These are phyloP conservation scores for Pythium volutum DNA, from an alignment of 352 stramenopile genomes.

Conservation along the genomic window DNA sequence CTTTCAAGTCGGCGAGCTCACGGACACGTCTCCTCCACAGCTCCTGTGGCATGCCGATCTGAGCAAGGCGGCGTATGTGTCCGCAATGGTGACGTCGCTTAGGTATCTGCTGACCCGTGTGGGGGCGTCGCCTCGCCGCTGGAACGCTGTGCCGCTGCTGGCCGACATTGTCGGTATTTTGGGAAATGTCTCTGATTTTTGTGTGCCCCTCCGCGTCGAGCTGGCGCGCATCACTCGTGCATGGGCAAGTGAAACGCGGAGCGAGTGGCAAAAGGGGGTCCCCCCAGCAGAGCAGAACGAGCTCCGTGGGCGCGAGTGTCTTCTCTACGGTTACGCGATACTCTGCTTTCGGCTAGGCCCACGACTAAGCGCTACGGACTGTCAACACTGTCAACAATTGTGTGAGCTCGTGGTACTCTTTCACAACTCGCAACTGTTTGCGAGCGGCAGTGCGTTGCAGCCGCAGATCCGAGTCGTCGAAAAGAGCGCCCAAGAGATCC, in stretches of 20 bases:
- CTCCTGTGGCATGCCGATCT: slow-evolving; percentile 11
- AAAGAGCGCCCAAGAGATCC: neutral
- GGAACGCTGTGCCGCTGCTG: slow-evolving; percentile 11
- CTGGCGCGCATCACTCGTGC: neutral
- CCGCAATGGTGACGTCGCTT: neutral
- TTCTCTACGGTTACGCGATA: slow-evolving; percentile 11
- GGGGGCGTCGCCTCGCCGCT: slow-evolving; percentile 14
- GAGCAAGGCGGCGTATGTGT: neutral
- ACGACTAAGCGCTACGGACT: neutral
- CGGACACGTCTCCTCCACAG: neutral
- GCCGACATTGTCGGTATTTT: slow-evolving; percentile 17
- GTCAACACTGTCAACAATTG: neutral
- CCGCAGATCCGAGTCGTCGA: too few relatives aligned
- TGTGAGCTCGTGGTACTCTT: slow-evolving; percentile 14
- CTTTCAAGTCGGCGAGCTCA: slow-evolving; percentile 9
- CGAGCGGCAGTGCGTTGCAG: neutral
- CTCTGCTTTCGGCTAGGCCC: slow-evolving; percentile 6
- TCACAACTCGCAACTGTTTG: slow-evolving; percentile 2
- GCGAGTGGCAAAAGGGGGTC: slow-evolving; percentile 7
- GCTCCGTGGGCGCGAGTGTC: slow-evolving; percentile 8
- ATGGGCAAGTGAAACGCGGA: slow-evolving; percentile 3
- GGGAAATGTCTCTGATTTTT: neutral
- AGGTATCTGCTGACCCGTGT: neutral
- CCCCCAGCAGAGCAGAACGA: neutral
- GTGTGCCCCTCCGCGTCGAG: too few relatives aligned